These are phyloP conservation scores for Albatrellus sp. DNA, from an alignment of 1,284 basidiomycete genomes.

Conservation along the genomic window DNA sequence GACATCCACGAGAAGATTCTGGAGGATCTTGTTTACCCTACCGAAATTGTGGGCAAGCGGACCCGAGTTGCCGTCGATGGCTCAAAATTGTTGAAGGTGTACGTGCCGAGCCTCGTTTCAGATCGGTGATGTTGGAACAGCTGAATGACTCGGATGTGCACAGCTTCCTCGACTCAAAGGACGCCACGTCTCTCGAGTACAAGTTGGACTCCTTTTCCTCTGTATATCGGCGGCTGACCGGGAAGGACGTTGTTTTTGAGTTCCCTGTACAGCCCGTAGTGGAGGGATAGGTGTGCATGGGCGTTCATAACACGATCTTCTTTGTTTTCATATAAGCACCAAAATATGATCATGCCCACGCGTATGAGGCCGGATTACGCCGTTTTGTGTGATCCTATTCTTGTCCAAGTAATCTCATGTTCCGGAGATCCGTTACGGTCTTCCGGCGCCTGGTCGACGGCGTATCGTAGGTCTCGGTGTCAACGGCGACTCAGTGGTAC, in stretches of 20 bases:
- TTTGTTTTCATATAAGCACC: conserved; percentile 17
- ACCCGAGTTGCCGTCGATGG: conserved; percentile 87
- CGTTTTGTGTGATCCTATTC: no score
- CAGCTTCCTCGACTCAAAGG: conserved; percentile 97
- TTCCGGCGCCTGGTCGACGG: no score
- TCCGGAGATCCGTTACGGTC: no score
- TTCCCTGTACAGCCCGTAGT: conserved; percentile 58
- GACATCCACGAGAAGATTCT: conserved; percentile 97
- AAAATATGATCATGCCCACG: conserved; percentile 20
- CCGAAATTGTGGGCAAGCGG: conserved; percentile 98
- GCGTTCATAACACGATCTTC: conserved; percentile 17
- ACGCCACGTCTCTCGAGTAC: conserved; percentile 98
- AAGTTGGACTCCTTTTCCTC: conserved; percentile 96
- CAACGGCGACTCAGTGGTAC: no score
- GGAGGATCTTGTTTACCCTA: conserved; percentile 98
- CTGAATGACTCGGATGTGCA: not conserved
- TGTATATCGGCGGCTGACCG: conserved; percentile 88
- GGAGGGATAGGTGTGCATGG: conserved; percentile 23
- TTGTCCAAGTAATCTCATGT: no score
- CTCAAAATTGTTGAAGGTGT: conserved; percentile 92
- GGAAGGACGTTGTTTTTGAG: conserved; percentile 89
- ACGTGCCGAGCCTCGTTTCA: conserved; percentile 25
- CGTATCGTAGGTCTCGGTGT: no score
- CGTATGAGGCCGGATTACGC: not conserved
- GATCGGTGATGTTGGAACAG: not conserved